These are phyloP conservation scores for Cryphonectria carpinicola DNA, from an alignment of 2,329 filamentous ascomycete genomes.

Conservation along the genomic window DNA sequence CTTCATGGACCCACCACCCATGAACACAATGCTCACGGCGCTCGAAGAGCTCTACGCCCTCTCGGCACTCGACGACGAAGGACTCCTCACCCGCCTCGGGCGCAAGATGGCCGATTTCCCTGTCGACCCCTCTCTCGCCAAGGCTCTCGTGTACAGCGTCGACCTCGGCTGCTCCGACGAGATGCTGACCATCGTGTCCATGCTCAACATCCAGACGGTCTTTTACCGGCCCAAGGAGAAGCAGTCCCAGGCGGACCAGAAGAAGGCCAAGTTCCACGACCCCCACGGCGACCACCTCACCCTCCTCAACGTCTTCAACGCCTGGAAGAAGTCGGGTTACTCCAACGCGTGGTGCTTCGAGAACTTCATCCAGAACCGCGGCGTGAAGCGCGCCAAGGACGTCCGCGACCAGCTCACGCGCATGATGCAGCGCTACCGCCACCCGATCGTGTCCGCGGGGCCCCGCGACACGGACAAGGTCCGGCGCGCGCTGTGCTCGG, in stretches of 20 bases:
- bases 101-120: slow-evolving; percentile 99
- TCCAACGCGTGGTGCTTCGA: slow-evolving; percentile 94
- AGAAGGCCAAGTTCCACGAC: slow-evolving; percentile 97
- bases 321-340: slow-evolving; percentile 87
- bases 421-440: slow-evolving; percentile 92
- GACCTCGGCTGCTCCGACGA: slow-evolving; percentile 92
- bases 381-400: slow-evolving; percentile 87
- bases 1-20: slow-evolving; percentile 98
- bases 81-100: slow-evolving; percentile 85
- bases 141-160: slow-evolving; percentile 85
- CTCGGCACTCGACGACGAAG: slow-evolving; percentile 92
- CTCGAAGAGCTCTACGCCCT: slow-evolving; percentile 94
- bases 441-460: slow-evolving; percentile 75
- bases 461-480: slow-evolving; percentile 87
- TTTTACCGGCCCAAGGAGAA: slow-evolving; percentile 99
- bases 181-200: slow-evolving; percentile 89
- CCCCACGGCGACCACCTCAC: slow-evolving; percentile 93
- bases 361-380: slow-evolving; percentile 93
- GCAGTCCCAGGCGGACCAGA: slow-evolving; percentile 93
- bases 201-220: slow-evolving; percentile 84
- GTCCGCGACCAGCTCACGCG: slow-evolving; percentile 89
- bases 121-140: slow-evolving; percentile 92
- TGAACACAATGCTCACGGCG: slow-evolving; percentile 96
- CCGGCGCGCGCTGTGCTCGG: slow-evolving; percentile 84
- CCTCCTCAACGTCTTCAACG: slow-evolving; percentile 93